These are phyloP conservation scores for Nemania diffusa DNA, from an alignment of 2,329 filamentous ascomycete genomes.

Conservation along the genomic window DNA sequence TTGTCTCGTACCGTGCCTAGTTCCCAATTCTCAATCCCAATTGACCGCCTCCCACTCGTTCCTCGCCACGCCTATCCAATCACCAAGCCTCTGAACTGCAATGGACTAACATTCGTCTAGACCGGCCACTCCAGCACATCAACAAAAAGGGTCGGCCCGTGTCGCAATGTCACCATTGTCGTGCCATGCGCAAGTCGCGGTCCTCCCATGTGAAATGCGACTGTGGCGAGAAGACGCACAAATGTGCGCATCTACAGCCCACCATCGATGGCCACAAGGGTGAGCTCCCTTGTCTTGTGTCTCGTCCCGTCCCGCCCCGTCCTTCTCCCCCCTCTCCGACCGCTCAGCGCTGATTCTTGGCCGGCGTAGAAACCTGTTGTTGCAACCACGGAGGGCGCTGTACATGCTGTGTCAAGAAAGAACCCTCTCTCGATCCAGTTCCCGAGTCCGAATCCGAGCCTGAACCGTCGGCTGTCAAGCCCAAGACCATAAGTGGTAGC, in stretches of 20 bases:
- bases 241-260: slow-evolving; percentile 69
- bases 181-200: slow-evolving; percentile 93
- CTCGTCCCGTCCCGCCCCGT: neutral
- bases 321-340: slow-evolving; percentile 16
- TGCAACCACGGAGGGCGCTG: slow-evolving; percentile 76
- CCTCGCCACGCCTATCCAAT: neutral
- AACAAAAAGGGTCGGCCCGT: slow-evolving; percentile 98
- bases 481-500: slow-evolving; percentile 53
- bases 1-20: too few relatives aligned
- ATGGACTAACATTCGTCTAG: slow-evolving; percentile 57
- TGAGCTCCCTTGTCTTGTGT: slow-evolving; percentile 52
- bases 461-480: slow-evolving; percentile 52
- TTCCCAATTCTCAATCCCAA: neutral
- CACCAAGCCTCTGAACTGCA: slow-evolving; percentile 24
- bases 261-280: slow-evolving; percentile 68
- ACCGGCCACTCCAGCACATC: slow-evolving; percentile 91
- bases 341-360: slow-evolving; percentile 39
- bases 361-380: slow-evolving; percentile 69
- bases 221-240: slow-evolving; percentile 90
- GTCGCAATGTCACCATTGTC: slow-evolving; percentile 97
- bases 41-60: neutral
- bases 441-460: slow-evolving; percentile 71
- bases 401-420: slow-evolving; percentile 72
- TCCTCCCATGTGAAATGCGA: slow-evolving; percentile 96
- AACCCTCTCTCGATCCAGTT: slow-evolving; percentile 69